Conservation (phyloP, 2,329 filamentous ascomycete species). For the Nemania bipapillata region DNA sequence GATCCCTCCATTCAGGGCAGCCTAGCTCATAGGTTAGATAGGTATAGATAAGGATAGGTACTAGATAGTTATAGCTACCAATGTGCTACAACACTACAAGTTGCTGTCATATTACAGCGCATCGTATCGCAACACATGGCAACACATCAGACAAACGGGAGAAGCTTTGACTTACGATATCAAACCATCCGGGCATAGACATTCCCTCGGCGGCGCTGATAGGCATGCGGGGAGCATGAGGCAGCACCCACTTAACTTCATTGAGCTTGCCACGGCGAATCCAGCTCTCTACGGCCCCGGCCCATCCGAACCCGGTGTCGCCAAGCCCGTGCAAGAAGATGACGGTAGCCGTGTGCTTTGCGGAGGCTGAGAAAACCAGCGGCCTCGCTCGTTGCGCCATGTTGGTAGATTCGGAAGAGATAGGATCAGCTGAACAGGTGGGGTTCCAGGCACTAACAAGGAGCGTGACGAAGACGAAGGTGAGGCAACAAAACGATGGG, state of each 20-base stretch:
- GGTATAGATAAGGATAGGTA: neutral
- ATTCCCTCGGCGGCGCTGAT: constrained; percentile 83
- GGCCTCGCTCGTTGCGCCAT: constrained; percentile 47
- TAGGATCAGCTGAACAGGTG: constrained; percentile 24
- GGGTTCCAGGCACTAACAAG: neutral
- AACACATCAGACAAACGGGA: neutral
- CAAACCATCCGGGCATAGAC: constrained; percentile 88
- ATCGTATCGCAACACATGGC: neutral
- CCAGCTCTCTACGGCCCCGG: constrained; percentile 87
- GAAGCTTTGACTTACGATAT: constrained; percentile 67
- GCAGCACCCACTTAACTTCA: constrained; percentile 93
- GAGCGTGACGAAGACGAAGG: constrained; percentile 18
- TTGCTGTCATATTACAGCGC: constrained; percentile 7
- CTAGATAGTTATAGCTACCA: neutral
- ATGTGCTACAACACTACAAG: neutral
- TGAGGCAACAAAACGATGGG: neutral
- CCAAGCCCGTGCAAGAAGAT: constrained; percentile 95
- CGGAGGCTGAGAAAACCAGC: constrained; percentile 47
- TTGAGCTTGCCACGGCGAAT: constrained; percentile 80
- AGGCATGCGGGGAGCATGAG: constrained; percentile 86
- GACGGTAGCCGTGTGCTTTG: constrained; percentile 86
- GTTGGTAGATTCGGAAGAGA: constrained; percentile 34
- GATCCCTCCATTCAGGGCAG: constrained; percentile 45
- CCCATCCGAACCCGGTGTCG: constrained; percentile 83
- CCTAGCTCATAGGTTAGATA: constrained; percentile 34